A percentile compares a stretch with the other conserved stretches of the same genome.
Conservation (phyloP, 768 basidiomycete species). For the Dacryopinax spathularia region DNA sequence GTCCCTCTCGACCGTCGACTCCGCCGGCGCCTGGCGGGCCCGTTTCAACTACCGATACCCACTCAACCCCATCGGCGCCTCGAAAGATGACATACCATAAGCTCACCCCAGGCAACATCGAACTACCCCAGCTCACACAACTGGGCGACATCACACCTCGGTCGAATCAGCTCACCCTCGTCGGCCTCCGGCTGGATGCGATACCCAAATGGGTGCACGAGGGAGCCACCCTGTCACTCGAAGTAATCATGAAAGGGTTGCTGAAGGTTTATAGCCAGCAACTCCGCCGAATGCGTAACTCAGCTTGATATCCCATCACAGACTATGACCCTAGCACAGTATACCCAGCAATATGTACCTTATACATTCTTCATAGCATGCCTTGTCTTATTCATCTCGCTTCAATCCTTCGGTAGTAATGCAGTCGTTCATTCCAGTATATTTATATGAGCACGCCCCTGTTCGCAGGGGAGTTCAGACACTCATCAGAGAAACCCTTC, state of each 20-base stretch:
- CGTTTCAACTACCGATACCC: not conserved
- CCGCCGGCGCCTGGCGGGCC: not conserved
- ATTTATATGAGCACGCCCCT: too few species aligned
- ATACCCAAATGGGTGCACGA: conserved; percentile 80
- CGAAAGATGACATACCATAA: conserved; percentile 11
- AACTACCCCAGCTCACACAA: conserved; percentile 70
- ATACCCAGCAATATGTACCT: too few species aligned
- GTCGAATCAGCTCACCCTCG: conserved; percentile 79
- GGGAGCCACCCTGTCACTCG: conserved; percentile 67
- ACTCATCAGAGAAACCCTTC: too few species aligned
- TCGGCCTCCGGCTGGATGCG: conserved; percentile 60
- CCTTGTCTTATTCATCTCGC: too few species aligned
- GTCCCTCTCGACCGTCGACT: not conserved
- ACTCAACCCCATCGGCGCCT: conserved; percentile 5
- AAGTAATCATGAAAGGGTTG: conserved; percentile 70
- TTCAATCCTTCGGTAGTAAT: too few species aligned
- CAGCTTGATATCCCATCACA: too few species aligned
- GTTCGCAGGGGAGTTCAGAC: too few species aligned
- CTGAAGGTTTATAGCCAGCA: conserved; percentile 66
- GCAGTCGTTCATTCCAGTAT: too few species aligned
- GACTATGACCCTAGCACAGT: too few species aligned
- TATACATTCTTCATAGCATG: too few species aligned
- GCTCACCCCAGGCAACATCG: conserved; percentile 15
- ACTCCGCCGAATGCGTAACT: conserved; percentile 1
- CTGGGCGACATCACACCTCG: conserved; percentile 80